Evolutionary conservation across 805 yeast genomes (phyloP), one percentile per base, ranked within the genome.

Genomic region (Yarrowia alimentaria): DNA sequence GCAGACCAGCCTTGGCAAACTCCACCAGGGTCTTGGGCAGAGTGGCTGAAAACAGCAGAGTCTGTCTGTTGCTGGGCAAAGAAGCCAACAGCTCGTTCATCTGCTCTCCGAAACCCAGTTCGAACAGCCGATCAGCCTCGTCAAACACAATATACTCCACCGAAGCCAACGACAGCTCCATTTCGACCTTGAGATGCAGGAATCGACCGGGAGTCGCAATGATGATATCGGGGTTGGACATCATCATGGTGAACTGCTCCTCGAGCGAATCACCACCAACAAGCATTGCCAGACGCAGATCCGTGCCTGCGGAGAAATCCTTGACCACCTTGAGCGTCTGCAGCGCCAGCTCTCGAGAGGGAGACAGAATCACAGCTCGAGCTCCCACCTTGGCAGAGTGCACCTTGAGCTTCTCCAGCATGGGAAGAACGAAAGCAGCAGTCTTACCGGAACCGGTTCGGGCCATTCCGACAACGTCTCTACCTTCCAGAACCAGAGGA

Each of bases 211-310:
- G 99, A 0, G 99, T 93, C 16, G 98, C 98, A 53, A 93, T 83
- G 30, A 93, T 76, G 26, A 94, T 81, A 70, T 93, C 99, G 0
- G 99, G 99, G 62, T 89, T 88, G 52, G 81, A 68, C 85, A 90
- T 82, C 94, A 93, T 87, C 64, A 86, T 80, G 17, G 85, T 74
- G 64, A 93, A 93, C 70, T 93, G 99, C 52, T 91, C 97, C 63
- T 93, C 99, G 61, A 93, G 71, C n/a, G 96, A 86, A 63, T 93
- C 99, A 72, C 99, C 99, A 70, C 99, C 99, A 53, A 94, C 91
- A 22, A 93, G 71, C 45, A 90, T 73, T 11, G 85, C 79, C 13
- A 87, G 73, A 59, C 96, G 77, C 57, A 93, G 73, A 61, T 88
- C 94, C 0, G 95, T 80, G 5, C 94, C 95, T 54, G 73, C 78